A percentile compares a stretch with the other conserved stretches of the same genome.
These are phyloP conservation scores for Syzygium jambos DNA, from an alignment of 345 rosid genomes.

Conservation along the genomic window DNA sequence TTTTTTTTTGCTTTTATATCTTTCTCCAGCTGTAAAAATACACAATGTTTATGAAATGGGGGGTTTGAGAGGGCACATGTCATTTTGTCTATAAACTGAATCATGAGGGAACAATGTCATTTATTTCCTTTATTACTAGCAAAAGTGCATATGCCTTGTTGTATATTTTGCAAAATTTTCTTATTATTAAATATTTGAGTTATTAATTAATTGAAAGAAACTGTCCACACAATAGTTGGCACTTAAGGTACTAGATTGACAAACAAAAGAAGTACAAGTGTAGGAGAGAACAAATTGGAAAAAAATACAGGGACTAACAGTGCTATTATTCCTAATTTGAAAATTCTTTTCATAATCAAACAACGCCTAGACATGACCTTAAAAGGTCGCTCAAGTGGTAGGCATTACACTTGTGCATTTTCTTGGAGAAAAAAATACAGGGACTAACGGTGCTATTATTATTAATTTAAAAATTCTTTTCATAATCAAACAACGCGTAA, in stretches of 20 bases:
- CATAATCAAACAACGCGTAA: background rate
- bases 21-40: background rate
- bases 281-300: background rate
- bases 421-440: background rate
- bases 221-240: too few species aligned
- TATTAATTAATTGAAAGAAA: too few species aligned
- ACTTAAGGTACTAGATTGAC: too few species aligned
- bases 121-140: background rate
- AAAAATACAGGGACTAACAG: background rate
- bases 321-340: background rate
- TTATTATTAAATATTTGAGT: too few species aligned
- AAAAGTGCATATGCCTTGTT: background rate
- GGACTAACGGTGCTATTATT: background rate
- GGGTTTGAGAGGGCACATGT: too few species aligned
- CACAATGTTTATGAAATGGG: too few species aligned
- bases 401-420: background rate
- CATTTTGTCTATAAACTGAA: background rate
- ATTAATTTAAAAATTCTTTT: background rate
- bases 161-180: background rate
- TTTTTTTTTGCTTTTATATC: background rate
- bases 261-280: background rate
- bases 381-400: background rate
- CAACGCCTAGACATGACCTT: background rate
- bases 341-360: background rate
- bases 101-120: background rate